Evolutionary conservation across 768 basidiomycete genomes (phyloP), one percentile per base, ranked within the genome.

Genomic region (Glaciozyma martinii): DNA sequence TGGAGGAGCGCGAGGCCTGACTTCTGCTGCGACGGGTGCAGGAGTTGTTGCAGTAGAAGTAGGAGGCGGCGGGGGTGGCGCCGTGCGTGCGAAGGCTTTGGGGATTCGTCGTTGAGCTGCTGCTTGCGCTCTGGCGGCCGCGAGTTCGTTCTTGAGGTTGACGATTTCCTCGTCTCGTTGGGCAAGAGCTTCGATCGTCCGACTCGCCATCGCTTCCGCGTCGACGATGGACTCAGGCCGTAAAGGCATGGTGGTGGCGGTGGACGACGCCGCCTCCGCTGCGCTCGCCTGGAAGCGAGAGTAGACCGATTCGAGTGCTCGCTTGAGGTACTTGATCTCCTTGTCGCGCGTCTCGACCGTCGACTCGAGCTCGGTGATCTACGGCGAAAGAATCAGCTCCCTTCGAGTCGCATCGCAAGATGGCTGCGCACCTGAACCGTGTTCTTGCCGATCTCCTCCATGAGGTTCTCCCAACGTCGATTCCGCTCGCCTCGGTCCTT

Each of bases 301-400:
- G 75, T 89, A 89, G 7, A 93, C 86, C 10, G 88, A 86, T 75
- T 91, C 89, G 44, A 95, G 79, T n/a, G 89, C 87, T 19, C 86
- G 85, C 73, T 90, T 89, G 46, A 92, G 80, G 71, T 86, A 88
- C 0, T 81, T 69, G 42, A 86, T 80, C 62, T 91, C 87, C 73
- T 89, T 90, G 67, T 86, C 83, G 72, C 85, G 87, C 60, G 78
- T 76, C 6, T 75, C 76, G 4, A 83, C 53, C 4, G 76, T 70
- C 6, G 71, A 76, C 52, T 84, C 84, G 56, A 84, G 76, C 52
- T 86, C 84, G 4, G 76, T 76, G 53, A 79, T 59, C 9, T 30
- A 0, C 25, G 43, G 2, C 8, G 27, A n/a, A 9, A 13, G n/a
- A 25, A 6, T 40, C 33, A 21, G 37, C 15, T 19, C 56, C 32